Base-by-base conservation (phyloP, 768 basidiomycete species). In the Panus rudis region DNA sequence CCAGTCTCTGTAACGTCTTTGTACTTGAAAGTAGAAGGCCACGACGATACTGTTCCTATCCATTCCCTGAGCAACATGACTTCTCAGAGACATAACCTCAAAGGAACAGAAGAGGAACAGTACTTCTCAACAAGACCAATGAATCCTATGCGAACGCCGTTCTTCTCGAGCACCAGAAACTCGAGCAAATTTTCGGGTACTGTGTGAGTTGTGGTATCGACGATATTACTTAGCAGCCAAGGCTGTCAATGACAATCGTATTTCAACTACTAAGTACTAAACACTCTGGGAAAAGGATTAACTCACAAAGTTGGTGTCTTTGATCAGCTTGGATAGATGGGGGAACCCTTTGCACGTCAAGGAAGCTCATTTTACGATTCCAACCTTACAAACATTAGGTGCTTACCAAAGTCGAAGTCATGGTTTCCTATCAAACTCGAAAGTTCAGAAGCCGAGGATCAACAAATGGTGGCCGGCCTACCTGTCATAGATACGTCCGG, bases 71-170 rank as follows among this genome's bases (percentile, higher is more conserved):
- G 23, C 32, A 20, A 39, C 20, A 37, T 13, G 25, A 19, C 16
- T 20, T 35, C 23, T 34, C 37, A n/a, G 26, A 25, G 33, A 26
- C 28, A 19, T 39, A 34, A 16, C 2, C 16, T 25, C 12, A 20
- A 24, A 11, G 31, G 14, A 6, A 12, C 28, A 24, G 25, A 16
- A 45, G 46, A 19, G 19, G 13, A 20, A 7, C 54, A 67, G 26
- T 49, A 92, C 92, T 85, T 70, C 61, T 96, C 92, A 1, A 92
- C 85, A 0, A 96, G 72, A 3, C 92, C 92, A 35, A 96, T 83
- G 22, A 93, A 58, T 3, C 92, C 92, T 35, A 93, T 70, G 34
- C 75, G 76, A 2, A 87, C 43, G 1, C 85, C 88, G 8, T 71
- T 72, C 20, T 81, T 69, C 52, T 92, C 85, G 8, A 91, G 57